Base-by-base conservation (phyloP, 2,329 filamentous ascomycete genomes). In the Aaosphaeria pasadenensis region DNA sequence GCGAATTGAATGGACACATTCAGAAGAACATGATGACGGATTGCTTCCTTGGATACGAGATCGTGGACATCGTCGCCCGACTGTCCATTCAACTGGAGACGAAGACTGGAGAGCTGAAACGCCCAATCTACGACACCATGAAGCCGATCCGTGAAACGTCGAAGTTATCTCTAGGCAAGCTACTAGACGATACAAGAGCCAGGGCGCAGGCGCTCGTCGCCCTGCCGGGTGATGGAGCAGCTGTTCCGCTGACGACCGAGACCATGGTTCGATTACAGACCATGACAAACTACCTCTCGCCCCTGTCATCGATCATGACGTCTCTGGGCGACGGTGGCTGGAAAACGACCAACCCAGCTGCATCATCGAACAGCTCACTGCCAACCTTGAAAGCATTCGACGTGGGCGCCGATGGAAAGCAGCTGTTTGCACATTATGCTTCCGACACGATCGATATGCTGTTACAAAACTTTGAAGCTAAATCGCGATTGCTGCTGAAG, bases 241-340 rank as follows among this genome's bases (percentile, higher is more conserved):
- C 91, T 0, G 77, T 94, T 3, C 84, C 90, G 1, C 74, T 96
- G 17, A 89, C 94, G 0, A 79, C 84, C 1, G 89, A 96, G 63
- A 89, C 88, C 4, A 92, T 97, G 85, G 86, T 85, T 53, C 85
- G 91, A 30, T 76, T 99, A 11, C 87, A 94, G 59, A 86, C 86
- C 11, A 88, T 99, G 83, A 88, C 91, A 1, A 84, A 87, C 46
- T 97, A 96, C 69, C 78, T 95, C 24, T 82, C 85, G 5, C 91
- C 94, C 1, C 81, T 99, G 17, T 89, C 89, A 3, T 92, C 89
- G 51, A 89, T 99, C 57, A 85, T 99, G 77, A 85, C 94, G 30
- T 96, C 91, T 1, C 74, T 99, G 7, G 94, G 94, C 13, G 91
- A 97, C 60, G 91, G 91, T 1, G 92, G 92, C 33, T 99, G 94